Percentiles rank a stretch among this genome's conserved stretches.
These are phyloP conservation scores for Dactylellina cionopaga DNA, from an alignment of 2,329 filamentous ascomycete species.

Conservation along the genomic window DNA sequence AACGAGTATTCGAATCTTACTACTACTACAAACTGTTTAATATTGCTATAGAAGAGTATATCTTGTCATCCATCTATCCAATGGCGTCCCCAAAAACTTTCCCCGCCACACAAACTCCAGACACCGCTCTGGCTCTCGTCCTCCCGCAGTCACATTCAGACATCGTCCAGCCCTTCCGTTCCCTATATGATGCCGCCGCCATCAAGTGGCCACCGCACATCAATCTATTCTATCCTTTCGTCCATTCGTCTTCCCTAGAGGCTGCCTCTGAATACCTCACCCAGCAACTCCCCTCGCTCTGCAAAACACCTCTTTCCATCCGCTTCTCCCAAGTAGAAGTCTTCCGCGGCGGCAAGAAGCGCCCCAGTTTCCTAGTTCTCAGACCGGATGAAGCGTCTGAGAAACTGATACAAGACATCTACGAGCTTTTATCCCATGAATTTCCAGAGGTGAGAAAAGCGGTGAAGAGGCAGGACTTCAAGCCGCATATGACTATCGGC, in stretches of 20 bases:
- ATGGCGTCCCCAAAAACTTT: constrained; percentile 18
- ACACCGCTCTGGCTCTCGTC: constrained; percentile 40
- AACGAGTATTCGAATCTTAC: neutral
- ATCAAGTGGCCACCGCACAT: constrained; percentile 74
- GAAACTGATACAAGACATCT: constrained; percentile 33
- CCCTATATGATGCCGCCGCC: constrained; percentile 71
- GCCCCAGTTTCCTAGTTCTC: constrained; percentile 39
- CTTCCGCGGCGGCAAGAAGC: constrained; percentile 36
- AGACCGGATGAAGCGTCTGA: constrained; percentile 51
- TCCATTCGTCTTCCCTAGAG: constrained; percentile 64
- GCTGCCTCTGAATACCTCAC: constrained; percentile 62
- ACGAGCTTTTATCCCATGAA: constrained; percentile 32
- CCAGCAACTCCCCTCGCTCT: constrained; percentile 57
- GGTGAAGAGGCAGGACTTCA: constrained; percentile 57
- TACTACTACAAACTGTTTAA: neutral
- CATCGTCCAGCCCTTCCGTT: constrained; percentile 62
- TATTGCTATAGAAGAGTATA: neutral
- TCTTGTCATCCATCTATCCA: too few species aligned
- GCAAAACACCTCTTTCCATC: constrained; percentile 23
- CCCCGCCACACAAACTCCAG: constrained; percentile 13
- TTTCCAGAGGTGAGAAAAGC: constrained; percentile 37
- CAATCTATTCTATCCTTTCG: constrained; percentile 75
- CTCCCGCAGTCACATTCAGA: constrained; percentile 63
- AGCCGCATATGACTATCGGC: constrained; percentile 70
- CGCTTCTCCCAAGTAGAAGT: constrained; percentile 37